phyloP scores from a whole-genome alignment of 768 basidiomycete genomes.

The Crucibulum laeve region DNA sequence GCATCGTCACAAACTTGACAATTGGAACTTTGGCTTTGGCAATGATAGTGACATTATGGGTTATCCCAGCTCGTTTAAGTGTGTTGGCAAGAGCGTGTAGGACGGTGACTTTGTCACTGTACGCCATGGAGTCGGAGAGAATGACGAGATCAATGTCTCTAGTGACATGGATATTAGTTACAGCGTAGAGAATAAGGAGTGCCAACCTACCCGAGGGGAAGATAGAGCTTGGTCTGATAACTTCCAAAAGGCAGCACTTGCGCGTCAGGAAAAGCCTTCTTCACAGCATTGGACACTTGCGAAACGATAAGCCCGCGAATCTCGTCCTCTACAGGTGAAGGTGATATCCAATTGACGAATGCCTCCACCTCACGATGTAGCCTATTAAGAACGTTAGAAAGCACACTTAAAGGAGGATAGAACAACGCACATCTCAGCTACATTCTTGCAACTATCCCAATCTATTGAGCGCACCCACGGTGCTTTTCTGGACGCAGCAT shows the following conservation, averaged over 20 bases:
- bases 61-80: conserved; percentile 70
- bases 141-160: conserved; percentile 97
- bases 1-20: conserved; percentile 85
- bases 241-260: conserved; percentile 86
- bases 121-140: conserved; percentile 71
- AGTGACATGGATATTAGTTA: conserved; percentile 14
- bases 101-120: conserved; percentile 61
- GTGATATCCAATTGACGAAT: conserved; percentile 85
- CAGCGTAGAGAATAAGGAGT: background rate
- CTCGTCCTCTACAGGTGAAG: conserved; percentile 82
- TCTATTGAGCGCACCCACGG: conserved; percentile 74
- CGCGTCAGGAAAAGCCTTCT: conserved; percentile 71
- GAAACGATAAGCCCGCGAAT: conserved; percentile 69
- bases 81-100: conserved; percentile 76
- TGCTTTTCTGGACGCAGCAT: conserved; percentile 49
- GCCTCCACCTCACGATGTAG: conserved; percentile 83
- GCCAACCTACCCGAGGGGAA: conserved; percentile 80
- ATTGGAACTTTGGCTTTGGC: conserved; percentile 95
- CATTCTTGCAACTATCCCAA: conserved; percentile 70
- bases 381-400: conserved; percentile 36
- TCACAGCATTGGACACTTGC: conserved; percentile 64
- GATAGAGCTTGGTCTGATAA: conserved; percentile 89
- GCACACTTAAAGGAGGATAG: conserved; percentile 2
- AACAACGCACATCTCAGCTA: conserved; percentile 74
- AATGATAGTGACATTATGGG: conserved; percentile 78